Base-by-base conservation (phyloP, 176 grass and related monocot species). In the Coix lacrymajobi region DNA sequence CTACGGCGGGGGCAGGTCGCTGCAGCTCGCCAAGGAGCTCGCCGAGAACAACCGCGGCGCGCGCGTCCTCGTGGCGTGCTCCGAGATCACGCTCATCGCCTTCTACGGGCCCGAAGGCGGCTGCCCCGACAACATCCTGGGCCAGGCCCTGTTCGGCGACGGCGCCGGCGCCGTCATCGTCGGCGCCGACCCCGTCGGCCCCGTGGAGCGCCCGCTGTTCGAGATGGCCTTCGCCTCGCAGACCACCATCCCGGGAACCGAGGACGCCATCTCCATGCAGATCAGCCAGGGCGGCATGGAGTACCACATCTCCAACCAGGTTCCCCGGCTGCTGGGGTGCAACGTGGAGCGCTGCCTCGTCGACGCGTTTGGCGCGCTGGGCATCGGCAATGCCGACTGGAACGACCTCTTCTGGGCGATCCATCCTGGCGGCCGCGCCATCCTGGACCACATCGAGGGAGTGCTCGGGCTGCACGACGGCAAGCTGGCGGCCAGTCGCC, bases 11-110 rank as follows among this genome's bases (percentile, higher is more conserved):
- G 15, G 78, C 29, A 40, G 86, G 69, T 22, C 84, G 10, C 43
- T 96, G 24, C 90, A 86, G 49, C 36, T 96, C 4, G 93, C 93
- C 31, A 93, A 96, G 73, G 93, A 96, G 38, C 49, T 96, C 4
- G 88, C 93, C 0, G 93, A 96, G 88, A 96, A 96, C 72, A 93
- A 93, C 54, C 82, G 62, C 3, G 86, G 80, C 20, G 88, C 88
- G 36, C 51, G 74, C 34, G 52, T 77, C 19, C 52, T 77, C 52
- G 74, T 77, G 7, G 74, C 54, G 14, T 77, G 83, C 29, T 83
- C 87, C 1, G 90, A 92, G 80, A 83, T 89, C 84, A 87, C 85
- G 10, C 14, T 46, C 34, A 72, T 87, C 49, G 77, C 80, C 17
- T 92, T 92, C 48, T 81, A 85, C 51, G 84, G 83, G 1, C 80